Conservation (phyloP, 1,139 yeast species). For the Zhuliangozyma parablackwelliae region DNA sequence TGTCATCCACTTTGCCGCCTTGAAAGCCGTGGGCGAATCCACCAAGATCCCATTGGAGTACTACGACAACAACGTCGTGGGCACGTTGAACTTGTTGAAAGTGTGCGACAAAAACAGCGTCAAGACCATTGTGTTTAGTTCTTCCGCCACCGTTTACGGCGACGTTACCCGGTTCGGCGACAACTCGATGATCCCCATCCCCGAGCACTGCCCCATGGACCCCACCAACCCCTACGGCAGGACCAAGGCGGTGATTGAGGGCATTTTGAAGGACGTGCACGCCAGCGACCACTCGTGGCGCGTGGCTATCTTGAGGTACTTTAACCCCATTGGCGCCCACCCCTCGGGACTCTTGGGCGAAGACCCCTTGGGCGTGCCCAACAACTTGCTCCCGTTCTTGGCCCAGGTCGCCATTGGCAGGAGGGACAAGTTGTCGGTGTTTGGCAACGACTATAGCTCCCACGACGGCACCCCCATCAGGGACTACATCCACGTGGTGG, state of each 20-base stretch:
- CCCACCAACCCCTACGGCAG: constrained; percentile 78
- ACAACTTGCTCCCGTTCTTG: constrained; percentile 68
- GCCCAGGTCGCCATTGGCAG: constrained; percentile 79
- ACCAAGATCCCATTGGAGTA: constrained; percentile 65
- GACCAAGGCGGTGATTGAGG: constrained; percentile 66
- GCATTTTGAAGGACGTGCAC: constrained; percentile 55
- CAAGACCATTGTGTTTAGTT: constrained; percentile 64
- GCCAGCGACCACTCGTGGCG: constrained; percentile 47
- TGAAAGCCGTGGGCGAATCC: constrained; percentile 85
- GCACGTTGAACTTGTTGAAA: constrained; percentile 57
- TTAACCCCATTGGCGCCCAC: constrained; percentile 84
- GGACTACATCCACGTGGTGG: constrained; percentile 80
- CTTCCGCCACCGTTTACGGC: constrained; percentile 83
- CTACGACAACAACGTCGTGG: constrained; percentile 66
- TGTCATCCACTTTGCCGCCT: constrained; percentile 81
- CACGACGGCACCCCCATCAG: constrained; percentile 81
- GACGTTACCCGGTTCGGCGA: constrained; percentile 71
- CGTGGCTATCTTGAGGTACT: constrained; percentile 68
- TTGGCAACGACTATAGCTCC: constrained; percentile 65
- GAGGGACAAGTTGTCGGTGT: constrained; percentile 58
- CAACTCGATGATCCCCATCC: constrained; percentile 63
- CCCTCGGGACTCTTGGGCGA: constrained; percentile 79
- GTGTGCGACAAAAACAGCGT: constrained; percentile 48
- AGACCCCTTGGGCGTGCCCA: constrained; percentile 75
- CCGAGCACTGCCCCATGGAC: constrained; percentile 72